Percentiles rank a stretch among this genome's conserved stretches.
These are phyloP conservation scores for Biancaea sappan DNA, from an alignment of 306 rosid genomes.

Conservation along the genomic window DNA sequence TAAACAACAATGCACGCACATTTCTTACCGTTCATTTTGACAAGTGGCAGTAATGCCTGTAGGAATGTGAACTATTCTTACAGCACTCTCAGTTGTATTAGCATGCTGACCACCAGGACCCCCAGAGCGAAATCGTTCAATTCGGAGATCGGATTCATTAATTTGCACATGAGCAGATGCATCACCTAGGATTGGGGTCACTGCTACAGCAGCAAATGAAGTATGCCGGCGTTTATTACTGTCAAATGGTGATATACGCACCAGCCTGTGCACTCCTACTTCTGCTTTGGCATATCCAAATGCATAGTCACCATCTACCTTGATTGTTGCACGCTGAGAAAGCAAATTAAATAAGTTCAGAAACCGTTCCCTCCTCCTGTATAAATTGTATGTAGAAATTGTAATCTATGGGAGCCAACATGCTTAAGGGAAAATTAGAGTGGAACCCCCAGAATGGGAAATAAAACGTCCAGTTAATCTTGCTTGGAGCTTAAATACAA, in stretches of 20 bases:
- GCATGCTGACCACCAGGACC: slow-evolving; percentile 98
- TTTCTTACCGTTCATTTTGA: slow-evolving; percentile 85
- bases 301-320: slow-evolving; percentile 92
- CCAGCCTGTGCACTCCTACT: slow-evolving; percentile 96
- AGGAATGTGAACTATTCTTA: slow-evolving; percentile 86
- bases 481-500: slow-evolving; percentile 26
- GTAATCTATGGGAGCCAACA: not conserved
- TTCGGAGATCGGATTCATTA: slow-evolving; percentile 91
- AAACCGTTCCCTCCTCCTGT: slow-evolving; percentile 15
- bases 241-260: slow-evolving; percentile 95
- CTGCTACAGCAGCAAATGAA: slow-evolving; percentile 97
- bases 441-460: not conserved
- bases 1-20: not conserved
- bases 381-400: no score
- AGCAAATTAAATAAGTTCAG: slow-evolving; percentile 35
- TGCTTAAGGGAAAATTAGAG: not conserved
- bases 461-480: slow-evolving; percentile 7
- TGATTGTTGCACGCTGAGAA: slow-evolving; percentile 90
- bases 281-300: slow-evolving; percentile 99
- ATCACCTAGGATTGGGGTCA: slow-evolving; percentile 82
- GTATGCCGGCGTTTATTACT: slow-evolving; percentile 91
- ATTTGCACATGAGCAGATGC: slow-evolving; percentile 73
- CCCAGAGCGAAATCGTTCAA: slow-evolving; percentile 87
- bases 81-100: slow-evolving; percentile 94
- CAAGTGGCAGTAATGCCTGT: slow-evolving; percentile 91